phyloP scores from a whole-genome alignment of 805 yeast species.

The Cephaloascus fragrans region DNA sequence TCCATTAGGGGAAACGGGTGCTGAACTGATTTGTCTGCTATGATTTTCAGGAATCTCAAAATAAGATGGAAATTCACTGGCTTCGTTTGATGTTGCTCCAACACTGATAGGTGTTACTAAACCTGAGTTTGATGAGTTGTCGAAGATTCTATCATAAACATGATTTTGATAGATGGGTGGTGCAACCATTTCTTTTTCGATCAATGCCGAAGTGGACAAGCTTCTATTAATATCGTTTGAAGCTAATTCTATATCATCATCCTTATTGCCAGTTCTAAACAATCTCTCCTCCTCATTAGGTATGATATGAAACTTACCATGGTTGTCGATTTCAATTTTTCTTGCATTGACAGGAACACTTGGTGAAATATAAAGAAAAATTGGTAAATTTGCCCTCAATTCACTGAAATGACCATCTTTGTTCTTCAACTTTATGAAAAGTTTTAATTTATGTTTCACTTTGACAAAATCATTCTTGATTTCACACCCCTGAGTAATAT shows the following conservation, averaged over 20 bases:
- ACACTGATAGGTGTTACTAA: not conserved
- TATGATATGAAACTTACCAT: constrained; percentile 12
- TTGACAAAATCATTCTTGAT: constrained; percentile 27
- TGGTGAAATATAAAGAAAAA: constrained; percentile 30
- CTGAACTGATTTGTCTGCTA: not conserved
- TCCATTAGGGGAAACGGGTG: too few species aligned
- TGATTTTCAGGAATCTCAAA: constrained; percentile 16
- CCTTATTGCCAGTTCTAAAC: not conserved
- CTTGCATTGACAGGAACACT: constrained; percentile 14
- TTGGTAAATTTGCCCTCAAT: constrained; percentile 41
- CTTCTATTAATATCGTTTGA: not conserved
- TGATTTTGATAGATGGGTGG: constrained; percentile 35
- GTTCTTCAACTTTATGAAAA: constrained; percentile 34
- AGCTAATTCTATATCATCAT: not conserved
- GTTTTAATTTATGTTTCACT: constrained; percentile 34
- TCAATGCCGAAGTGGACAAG: constrained; percentile 3
- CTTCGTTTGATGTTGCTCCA: constrained; percentile 5
- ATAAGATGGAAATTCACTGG: constrained; percentile 14
- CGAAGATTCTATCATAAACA: constrained; percentile 25
- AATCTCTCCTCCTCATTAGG: not conserved
- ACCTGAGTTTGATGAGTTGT: constrained; percentile 8
- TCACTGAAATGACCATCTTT: constrained; percentile 42
- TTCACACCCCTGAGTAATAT: constrained; percentile 33
- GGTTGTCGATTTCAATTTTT: constrained; percentile 11
- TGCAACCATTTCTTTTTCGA: constrained; percentile 14